phyloP scores from a whole-genome alignment of 306 rosid species.

The Malus domestica region ASM211411v1 NC_041798.1:40837501-40838000 shows the following conservation, averaged over 20 bases:
- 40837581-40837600: slow-evolving; percentile 47
- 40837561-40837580: slow-evolving; percentile 67
- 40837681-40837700: slow-evolving; percentile 47
- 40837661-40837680: slow-evolving; percentile 63
- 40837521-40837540: slow-evolving; percentile 51
- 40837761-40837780: slow-evolving; percentile 93
- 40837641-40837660: slow-evolving; percentile 84
- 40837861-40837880: slow-evolving; percentile 70
- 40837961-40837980: slow-evolving; percentile 42
- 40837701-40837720: slow-evolving; percentile 44
- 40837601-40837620: slow-evolving; percentile 89
- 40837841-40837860: slow-evolving; percentile 53
- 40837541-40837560: slow-evolving; percentile 58
- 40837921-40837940: slow-evolving; percentile 31
- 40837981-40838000: slow-evolving; percentile 24
- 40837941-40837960: slow-evolving; percentile 17
- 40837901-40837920: slow-evolving; percentile 67
- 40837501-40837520: slow-evolving; percentile 45
- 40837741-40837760: slow-evolving; percentile 80
- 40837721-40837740: slow-evolving; percentile 74
- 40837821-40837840: slow-evolving; percentile 68
- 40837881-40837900: slow-evolving; percentile 93
- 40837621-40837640: slow-evolving; percentile 92
- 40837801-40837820: slow-evolving; percentile 80
- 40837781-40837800: slow-evolving; percentile 83